Evolutionary conservation across 2,329 filamentous ascomycete species (phyloP), one percentile per base, ranked within the genome.

Genomic region (Claviceps sp.): DNA sequence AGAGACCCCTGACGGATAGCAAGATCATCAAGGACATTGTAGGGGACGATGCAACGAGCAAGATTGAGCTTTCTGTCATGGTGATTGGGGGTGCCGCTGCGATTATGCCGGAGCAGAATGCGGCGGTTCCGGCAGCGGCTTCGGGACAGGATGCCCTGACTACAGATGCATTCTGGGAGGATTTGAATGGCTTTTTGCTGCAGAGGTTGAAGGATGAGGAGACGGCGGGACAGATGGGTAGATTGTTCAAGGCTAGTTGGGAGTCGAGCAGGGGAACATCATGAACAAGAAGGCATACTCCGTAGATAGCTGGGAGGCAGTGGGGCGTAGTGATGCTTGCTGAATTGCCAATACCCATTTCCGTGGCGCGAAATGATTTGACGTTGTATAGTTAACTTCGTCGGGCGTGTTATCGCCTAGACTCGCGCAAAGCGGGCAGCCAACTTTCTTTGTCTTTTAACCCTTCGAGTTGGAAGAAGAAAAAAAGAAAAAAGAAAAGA

Each of bases 51-150:
- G 26, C 26, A 0, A 61, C 63, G 3, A 74, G 59, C 58, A 67
- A 60, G 1, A 73, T 91, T 0, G 89, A 95, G 65, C 83, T 97
- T 56, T 81, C 81, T 1, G 78, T 96, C 52, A 97, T 97, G 89
- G 76, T 96, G 20, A 81, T 95, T 64, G 87, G 85, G 3, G 89
- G 88, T 22, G 70, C 72, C 13, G 70, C 72, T 40, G 72, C 70
- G 0, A 70, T 71, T 47, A 65, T 68, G 51, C 69, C 69, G 36
- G 70, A 70, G 53, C 64, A 68, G 57, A 56, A 60, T n/a, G 61
- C 53, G 48, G 71, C 65, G 37, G 57, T 58, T 3, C 55, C 59
- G 14, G 54, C 52, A 3, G 51, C 55, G 46, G 52, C 61, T 7
- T 57, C 73, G n/a, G 81, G 77, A 58, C 78, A 77, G 37, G 77